Conservation (phyloP, 2,329 filamentous ascomycete species). For the Pyricularia grisea region DNA sequence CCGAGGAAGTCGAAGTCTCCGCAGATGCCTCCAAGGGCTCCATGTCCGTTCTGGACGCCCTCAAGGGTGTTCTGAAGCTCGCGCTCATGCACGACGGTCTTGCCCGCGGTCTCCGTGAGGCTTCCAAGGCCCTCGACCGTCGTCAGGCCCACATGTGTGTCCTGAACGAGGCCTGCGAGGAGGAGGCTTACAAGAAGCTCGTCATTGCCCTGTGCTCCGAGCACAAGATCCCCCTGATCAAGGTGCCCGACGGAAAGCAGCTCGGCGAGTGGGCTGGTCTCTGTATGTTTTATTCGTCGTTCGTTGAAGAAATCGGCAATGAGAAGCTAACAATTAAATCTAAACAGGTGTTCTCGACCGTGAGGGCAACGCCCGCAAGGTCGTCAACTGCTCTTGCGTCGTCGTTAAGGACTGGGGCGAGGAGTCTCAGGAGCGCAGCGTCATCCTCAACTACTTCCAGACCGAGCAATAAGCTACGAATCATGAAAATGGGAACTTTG, state of each 20-base stretch:
- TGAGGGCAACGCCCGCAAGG: conserved; percentile 98
- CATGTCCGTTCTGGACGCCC: conserved; percentile 96
- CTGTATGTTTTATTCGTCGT: conserved; percentile 58
- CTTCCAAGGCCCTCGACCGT: conserved; percentile 96
- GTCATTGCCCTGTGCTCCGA: conserved; percentile 97
- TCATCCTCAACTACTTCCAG: conserved; percentile 99
- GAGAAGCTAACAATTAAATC: not conserved
- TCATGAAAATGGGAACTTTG: conserved; percentile 4
- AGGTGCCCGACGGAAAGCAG: conserved; percentile 99
- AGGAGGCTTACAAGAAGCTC: conserved; percentile 99
- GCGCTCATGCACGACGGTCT: conserved; percentile 99
- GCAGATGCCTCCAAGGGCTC: conserved; percentile 83
- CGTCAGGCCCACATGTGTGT: conserved; percentile 99
- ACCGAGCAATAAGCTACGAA: conserved; percentile 58
- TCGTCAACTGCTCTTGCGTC: conserved; percentile 99
- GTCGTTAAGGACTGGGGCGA: conserved; percentile 99
- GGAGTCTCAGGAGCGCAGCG: conserved; percentile 96
- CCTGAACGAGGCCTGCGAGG: conserved; percentile 98
- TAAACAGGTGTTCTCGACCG: conserved; percentile 88
- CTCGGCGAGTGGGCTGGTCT: conserved; percentile 99
- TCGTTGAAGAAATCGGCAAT: not conserved
- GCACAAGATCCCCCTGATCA: conserved; percentile 99
- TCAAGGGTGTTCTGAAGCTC: conserved; percentile 98
- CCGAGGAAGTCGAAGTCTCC: conserved; percentile 89
- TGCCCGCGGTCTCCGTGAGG: conserved; percentile 95